These are phyloP conservation scores for Russula lepida DNA, from an alignment of 768 basidiomycete species.

Conservation along the genomic window DNA sequence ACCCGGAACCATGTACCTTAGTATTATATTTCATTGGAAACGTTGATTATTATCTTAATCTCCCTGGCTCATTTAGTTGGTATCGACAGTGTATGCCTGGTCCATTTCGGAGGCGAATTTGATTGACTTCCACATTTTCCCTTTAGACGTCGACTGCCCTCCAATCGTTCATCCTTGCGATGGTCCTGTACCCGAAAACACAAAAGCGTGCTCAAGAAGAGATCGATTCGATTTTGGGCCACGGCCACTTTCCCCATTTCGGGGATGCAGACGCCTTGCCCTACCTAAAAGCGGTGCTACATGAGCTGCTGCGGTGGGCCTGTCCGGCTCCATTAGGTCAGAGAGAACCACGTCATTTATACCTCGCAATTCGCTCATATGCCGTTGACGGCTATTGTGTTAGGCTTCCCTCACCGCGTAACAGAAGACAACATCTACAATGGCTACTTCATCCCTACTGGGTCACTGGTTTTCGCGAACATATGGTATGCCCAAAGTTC, in stretches of 20 bases:
- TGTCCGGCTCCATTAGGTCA: conserved; percentile 4
- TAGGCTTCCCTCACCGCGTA: conserved; percentile 5
- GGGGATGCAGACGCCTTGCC: conserved; percentile 5
- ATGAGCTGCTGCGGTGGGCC: conserved; percentile 17
- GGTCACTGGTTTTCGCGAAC: conserved; percentile 2
- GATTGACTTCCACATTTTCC: background rate
- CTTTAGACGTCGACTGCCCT: conserved; percentile 16
- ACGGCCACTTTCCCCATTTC: background rate
- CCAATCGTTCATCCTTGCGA: conserved; percentile 27
- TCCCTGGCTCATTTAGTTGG: background rate
- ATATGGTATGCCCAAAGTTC: background rate
- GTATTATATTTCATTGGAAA: background rate
- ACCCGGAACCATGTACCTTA: conserved; percentile 5
- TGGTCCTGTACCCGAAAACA: conserved; percentile 27
- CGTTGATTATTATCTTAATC: background rate
- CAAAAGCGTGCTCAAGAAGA: conserved; percentile 28
- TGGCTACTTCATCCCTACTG: conserved; percentile 8
- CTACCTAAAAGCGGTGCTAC: conserved; percentile 12
- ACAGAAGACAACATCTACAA: conserved; percentile 9
- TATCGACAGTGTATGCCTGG: conserved; percentile 6
- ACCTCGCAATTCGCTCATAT: background rate
- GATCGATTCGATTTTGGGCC: conserved; percentile 22
- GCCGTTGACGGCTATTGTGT: background rate
- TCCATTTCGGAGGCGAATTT: background rate
- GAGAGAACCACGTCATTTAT: background rate